Evolutionary conservation across 1,284 basidiomycete genomes (phyloP).

Genomic region (Hymenochaete sp.): DNA sequence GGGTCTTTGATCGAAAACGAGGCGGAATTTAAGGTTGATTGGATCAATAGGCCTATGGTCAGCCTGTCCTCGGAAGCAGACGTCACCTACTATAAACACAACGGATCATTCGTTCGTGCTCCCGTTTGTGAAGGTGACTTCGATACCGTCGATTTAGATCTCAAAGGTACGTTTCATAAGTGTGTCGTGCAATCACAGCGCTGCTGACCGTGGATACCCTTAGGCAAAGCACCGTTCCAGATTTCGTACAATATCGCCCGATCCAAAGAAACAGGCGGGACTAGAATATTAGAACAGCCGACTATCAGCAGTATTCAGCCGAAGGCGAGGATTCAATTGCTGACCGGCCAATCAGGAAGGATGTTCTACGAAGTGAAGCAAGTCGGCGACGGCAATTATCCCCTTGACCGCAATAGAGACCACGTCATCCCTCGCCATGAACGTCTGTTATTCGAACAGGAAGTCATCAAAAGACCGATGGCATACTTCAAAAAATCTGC

Average conservation of each 20-base stretch:
- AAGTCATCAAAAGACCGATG: conserved; percentile 68
- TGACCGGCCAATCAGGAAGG: conserved; percentile 68
- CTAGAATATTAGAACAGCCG: conserved; percentile 57
- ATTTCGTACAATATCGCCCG: conserved; percentile 73
- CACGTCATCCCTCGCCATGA: conserved; percentile 53
- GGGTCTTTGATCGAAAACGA: conserved; percentile 59
- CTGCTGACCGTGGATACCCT: conserved; percentile 13
- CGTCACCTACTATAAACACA: conserved; percentile 47
- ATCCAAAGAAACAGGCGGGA: conserved; percentile 50
- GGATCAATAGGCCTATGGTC: conserved; percentile 66
- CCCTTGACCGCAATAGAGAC: conserved; percentile 53
- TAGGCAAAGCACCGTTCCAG: conserved; percentile 80
- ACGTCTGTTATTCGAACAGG: conserved; percentile 73
- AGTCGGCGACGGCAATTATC: conserved; percentile 84
- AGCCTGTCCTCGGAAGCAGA: conserved; percentile 48
- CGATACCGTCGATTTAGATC: conserved; percentile 72
- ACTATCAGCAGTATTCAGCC: conserved; percentile 82
- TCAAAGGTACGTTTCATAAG: conserved; percentile 47
- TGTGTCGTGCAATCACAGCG: no score
- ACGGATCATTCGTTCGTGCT: conserved; percentile 61
- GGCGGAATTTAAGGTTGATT: conserved; percentile 63
- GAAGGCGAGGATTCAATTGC: conserved; percentile 76
- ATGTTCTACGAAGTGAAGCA: conserved; percentile 87
- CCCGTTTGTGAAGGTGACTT: conserved; percentile 76
- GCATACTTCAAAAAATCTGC: conserved; percentile 65